These are phyloP conservation scores for Fusarium metavorans DNA, from an alignment of 2,329 filamentous ascomycete species.

Conservation along the genomic window DNA sequence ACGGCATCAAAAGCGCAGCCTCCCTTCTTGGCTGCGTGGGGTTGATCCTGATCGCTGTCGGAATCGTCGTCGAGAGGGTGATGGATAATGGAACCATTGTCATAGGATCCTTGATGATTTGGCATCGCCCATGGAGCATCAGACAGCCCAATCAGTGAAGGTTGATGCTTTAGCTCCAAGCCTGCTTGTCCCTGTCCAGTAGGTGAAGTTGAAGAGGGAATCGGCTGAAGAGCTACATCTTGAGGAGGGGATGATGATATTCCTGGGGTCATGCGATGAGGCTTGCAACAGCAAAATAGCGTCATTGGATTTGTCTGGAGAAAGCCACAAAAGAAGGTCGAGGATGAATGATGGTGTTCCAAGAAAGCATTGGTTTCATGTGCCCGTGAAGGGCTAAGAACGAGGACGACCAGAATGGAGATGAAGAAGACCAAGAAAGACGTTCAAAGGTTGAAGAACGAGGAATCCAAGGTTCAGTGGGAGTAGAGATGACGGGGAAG, in stretches of 20 bases:
- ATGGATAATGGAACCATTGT: constrained; percentile 14
- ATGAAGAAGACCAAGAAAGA: constrained; percentile 4
- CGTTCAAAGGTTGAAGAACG: constrained; percentile 7
- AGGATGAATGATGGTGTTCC: constrained; percentile 19
- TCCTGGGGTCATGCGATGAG: constrained; percentile 9
- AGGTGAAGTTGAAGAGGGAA: background rate
- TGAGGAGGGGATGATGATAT: background rate
- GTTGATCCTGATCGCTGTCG: constrained; percentile 52
- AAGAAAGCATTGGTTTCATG: constrained; percentile 23
- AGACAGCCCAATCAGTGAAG: constrained; percentile 26
- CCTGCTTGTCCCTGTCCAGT: background rate
- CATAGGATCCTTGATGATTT: constrained; percentile 1
- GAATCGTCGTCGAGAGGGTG: constrained; percentile 54
- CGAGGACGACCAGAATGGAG: constrained; percentile 1
- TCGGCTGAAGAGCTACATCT: constrained; percentile 9
- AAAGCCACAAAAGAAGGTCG: background rate
- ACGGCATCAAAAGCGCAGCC: constrained; percentile 59
- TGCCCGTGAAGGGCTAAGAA: background rate
- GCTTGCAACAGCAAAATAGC: constrained; percentile 43
- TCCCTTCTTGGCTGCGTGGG: constrained; percentile 44
- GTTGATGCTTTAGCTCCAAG: background rate
- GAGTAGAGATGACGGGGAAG: no score
- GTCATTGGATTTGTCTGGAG: constrained; percentile 21
- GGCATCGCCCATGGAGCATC: constrained; percentile 24
- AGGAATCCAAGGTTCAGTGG: background rate